These are phyloP conservation scores for Nicotiana rustica DNA, from an alignment of 305 asterid genomes.

Conservation along the genomic window DNA sequence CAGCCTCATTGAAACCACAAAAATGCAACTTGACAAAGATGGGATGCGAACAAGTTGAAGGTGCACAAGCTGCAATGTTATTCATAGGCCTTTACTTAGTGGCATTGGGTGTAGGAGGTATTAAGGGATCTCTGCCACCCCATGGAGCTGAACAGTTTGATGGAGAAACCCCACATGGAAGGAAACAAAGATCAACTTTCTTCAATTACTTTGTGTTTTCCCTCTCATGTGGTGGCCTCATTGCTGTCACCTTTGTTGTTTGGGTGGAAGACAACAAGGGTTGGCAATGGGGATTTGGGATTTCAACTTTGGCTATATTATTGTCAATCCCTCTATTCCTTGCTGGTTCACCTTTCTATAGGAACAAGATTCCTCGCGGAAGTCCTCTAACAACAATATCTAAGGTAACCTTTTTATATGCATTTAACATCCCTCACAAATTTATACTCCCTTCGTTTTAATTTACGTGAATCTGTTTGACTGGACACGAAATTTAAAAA, in stretches of 20 bases:
- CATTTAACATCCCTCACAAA: background rate
- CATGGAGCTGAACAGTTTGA: constrained; percentile 97
- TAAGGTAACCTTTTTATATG: constrained; percentile 56
- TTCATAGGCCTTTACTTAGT: constrained; percentile 79
- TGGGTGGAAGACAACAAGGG: constrained; percentile 96
- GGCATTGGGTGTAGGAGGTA: constrained; percentile 87
- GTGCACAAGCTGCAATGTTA: constrained; percentile 77
- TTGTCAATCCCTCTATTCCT: constrained; percentile 73
- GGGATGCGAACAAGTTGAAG: constrained; percentile 70
- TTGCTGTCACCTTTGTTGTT: constrained; percentile 90
- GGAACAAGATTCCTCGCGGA: constrained; percentile 77
- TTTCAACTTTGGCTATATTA: constrained; percentile 69
- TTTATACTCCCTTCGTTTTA: no score
- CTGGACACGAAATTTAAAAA: no score
- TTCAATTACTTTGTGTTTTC: constrained; percentile 88
- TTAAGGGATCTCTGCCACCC: constrained; percentile 81
- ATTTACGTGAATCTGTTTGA: no score
- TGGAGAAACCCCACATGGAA: constrained; percentile 62
- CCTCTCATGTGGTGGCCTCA: constrained; percentile 73
- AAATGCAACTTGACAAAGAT: constrained; percentile 50
- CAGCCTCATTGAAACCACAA: constrained; percentile 65
- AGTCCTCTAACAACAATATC: constrained; percentile 84
- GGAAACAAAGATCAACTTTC: constrained; percentile 82
- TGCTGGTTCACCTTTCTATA: constrained; percentile 70
- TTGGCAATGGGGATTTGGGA: constrained; percentile 95